Evolutionary conservation across 2,329 filamentous ascomycete species (phyloP).

Genomic region (Teratosphaeria epicoccoides): DNA sequence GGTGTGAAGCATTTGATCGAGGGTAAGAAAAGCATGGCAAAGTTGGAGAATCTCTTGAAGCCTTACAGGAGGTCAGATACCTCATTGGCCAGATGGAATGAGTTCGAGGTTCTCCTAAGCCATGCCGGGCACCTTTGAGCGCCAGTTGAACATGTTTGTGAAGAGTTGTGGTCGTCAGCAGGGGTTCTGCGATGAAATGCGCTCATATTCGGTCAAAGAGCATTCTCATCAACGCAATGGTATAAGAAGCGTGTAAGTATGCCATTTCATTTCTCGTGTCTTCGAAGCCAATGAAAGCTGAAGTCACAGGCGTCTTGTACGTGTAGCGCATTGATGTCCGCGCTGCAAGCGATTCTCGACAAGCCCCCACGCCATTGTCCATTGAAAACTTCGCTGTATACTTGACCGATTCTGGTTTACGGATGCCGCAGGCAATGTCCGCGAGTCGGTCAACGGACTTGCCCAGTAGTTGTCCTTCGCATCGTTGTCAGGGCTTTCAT

Average conservation of each 20-base stretch:
- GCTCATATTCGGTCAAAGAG: not conserved
- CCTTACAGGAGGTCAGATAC: constrained; percentile 60
- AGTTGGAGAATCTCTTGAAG: constrained; percentile 47
- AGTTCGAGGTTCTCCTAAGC: constrained; percentile 53
- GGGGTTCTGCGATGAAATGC: not conserved
- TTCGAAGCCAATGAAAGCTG: not conserved
- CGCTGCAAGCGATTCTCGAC: not conserved
- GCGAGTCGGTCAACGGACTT: too few species aligned
- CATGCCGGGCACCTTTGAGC: not conserved
- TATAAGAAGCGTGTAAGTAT: not conserved
- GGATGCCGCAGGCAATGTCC: too few species aligned
- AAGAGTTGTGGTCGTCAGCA: not conserved
- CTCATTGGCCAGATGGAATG: constrained; percentile 59
- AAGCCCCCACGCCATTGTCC: not conserved
- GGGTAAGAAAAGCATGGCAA: constrained; percentile 27
- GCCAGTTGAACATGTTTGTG: too few species aligned
- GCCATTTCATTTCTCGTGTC: not conserved
- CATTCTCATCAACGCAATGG: not conserved
- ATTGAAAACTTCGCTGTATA: too few species aligned
- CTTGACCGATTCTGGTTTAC: too few species aligned
- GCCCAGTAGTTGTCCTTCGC: too few species aligned
- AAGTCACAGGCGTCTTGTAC: not conserved
- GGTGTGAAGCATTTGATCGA: constrained; percentile 51
- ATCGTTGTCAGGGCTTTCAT: too few species aligned
- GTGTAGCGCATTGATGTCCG: not conserved